Percentiles rank a stretch among this genome's conserved stretches.
phyloP scores from a whole-genome alignment of 768 basidiomycete species.

The Termitomyces sp. region DNA sequence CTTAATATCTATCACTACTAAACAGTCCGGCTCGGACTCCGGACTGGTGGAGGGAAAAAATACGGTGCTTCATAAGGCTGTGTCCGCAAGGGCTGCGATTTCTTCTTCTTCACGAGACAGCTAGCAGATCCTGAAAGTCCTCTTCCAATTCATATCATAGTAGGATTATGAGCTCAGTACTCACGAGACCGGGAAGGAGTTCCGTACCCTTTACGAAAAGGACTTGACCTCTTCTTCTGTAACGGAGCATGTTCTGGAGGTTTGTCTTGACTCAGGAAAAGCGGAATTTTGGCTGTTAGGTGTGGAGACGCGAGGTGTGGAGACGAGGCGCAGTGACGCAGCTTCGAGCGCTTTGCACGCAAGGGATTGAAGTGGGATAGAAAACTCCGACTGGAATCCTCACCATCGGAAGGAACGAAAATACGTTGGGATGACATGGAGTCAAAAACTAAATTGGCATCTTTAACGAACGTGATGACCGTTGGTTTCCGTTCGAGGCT shows the following conservation, averaged over 20 bases:
- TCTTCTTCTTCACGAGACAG: constrained; percentile 31
- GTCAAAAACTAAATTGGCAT: background rate
- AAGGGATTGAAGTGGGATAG: constrained; percentile 20
- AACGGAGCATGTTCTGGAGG: constrained; percentile 4
- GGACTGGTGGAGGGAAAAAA: constrained; percentile 47
- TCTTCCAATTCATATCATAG: too few species aligned
- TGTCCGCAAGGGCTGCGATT: constrained; percentile 34
- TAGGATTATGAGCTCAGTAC: background rate
- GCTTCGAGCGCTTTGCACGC: constrained; percentile 19
- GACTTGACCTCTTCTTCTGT: constrained; percentile 13
- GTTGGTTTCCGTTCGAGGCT: constrained; percentile 8
- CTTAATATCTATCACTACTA: too few species aligned
- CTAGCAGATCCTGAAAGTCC: too few species aligned
- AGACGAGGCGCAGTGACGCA: constrained; percentile 20
- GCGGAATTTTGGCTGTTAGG: constrained; percentile 8
- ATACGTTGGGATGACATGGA: constrained; percentile 7
- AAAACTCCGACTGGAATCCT: constrained; percentile 13
- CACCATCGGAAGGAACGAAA: constrained; percentile 7
- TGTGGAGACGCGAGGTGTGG: constrained; percentile 20
- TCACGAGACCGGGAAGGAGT: constrained; percentile 8
- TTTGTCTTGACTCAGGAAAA: background rate
- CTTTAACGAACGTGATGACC: constrained; percentile 5
- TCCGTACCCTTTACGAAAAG: constrained; percentile 17
- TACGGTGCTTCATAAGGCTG: constrained; percentile 62
- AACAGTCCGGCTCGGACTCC: constrained; percentile 13